Percentiles rank a stretch among this genome's conserved stretches.
Conservation (phyloP, 2,329 filamentous ascomycete genomes). For the Paecilomyces fulvus region DNA sequence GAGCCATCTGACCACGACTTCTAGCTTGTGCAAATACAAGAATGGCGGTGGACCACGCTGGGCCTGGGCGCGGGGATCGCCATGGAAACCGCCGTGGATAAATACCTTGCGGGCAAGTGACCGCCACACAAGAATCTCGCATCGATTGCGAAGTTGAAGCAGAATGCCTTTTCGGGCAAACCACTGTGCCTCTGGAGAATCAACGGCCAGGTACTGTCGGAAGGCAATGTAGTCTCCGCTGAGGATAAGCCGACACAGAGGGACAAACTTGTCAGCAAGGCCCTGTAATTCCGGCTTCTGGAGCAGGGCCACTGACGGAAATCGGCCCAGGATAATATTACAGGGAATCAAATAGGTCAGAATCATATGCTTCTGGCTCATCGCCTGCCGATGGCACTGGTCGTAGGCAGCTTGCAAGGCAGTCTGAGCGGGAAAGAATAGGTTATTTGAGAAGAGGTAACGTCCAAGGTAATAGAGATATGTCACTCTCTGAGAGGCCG, state of each 20-base stretch:
- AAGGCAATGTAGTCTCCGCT: constrained; percentile 68
- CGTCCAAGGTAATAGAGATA: constrained; percentile 92
- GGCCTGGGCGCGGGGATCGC: constrained; percentile 33
- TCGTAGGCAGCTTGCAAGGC: constrained; percentile 73
- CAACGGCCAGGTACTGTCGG: constrained; percentile 55
- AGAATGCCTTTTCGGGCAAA: constrained; percentile 68
- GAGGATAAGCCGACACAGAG: constrained; percentile 63
- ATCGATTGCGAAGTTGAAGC: constrained; percentile 64
- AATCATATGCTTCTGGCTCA: constrained; percentile 66
- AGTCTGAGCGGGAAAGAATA: constrained; percentile 68
- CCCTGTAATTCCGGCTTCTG: constrained; percentile 60
- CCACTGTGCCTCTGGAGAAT: constrained; percentile 55
- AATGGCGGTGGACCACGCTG: constrained; percentile 57
- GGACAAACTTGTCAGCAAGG: constrained; percentile 59
- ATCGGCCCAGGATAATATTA: constrained; percentile 76
- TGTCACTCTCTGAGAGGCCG: constrained; percentile 77
- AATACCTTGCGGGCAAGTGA: constrained; percentile 72
- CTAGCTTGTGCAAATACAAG: constrained; percentile 62
- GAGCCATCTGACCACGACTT: constrained; percentile 54
- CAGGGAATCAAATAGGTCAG: constrained; percentile 74
- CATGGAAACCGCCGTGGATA: constrained; percentile 65
- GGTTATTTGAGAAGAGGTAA: constrained; percentile 76
- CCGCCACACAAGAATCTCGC: constrained; percentile 77
- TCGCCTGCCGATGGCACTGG: constrained; percentile 54
- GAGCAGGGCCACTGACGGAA: constrained; percentile 62